Evolutionary conservation across 768 basidiomycete species (phyloP).

Genomic region (Coprinopsis sp.): DNA sequence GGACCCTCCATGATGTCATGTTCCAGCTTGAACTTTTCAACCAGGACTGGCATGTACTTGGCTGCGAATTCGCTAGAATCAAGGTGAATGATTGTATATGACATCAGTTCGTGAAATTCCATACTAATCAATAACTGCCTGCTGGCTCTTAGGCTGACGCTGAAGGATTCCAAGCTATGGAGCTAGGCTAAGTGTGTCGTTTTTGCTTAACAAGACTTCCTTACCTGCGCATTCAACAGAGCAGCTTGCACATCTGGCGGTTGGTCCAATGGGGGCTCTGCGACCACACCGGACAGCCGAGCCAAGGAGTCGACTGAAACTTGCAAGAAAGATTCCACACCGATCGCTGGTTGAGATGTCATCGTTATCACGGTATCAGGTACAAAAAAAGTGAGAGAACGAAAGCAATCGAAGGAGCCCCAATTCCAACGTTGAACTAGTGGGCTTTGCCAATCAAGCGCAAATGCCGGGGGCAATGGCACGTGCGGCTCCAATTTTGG

Average conservation of each 20-base stretch:
- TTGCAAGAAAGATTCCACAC: neutral
- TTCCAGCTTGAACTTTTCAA: slow-evolving; percentile 24
- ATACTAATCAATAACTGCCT: slow-evolving; percentile 14
- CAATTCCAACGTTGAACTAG: too few relatives aligned
- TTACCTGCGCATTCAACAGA: neutral
- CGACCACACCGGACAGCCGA: slow-evolving; percentile 4
- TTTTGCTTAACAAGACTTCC: neutral
- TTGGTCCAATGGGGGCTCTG: slow-evolving; percentile 2
- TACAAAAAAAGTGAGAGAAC: too few relatives aligned
- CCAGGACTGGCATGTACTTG: slow-evolving; percentile 31
- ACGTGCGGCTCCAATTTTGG: too few relatives aligned
- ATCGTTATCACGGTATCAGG: too few relatives aligned
- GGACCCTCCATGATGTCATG: slow-evolving; percentile 19
- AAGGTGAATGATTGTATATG: neutral
- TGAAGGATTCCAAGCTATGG: slow-evolving; percentile 27
- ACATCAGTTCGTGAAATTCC: neutral
- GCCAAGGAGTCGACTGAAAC: neutral
- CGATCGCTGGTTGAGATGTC: too few relatives aligned
- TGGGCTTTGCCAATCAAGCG: too few relatives aligned
- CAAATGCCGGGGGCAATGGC: too few relatives aligned
- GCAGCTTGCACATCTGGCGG: slow-evolving; percentile 2
- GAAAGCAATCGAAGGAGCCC: too few relatives aligned
- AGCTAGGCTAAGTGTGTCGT: neutral
- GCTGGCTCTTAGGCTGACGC: slow-evolving; percentile 14
- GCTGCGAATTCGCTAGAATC: slow-evolving; percentile 31